Base-by-base conservation (phyloP, 192 early-diverging fungal genomes). In the Backusella mclennaniae region DNA sequence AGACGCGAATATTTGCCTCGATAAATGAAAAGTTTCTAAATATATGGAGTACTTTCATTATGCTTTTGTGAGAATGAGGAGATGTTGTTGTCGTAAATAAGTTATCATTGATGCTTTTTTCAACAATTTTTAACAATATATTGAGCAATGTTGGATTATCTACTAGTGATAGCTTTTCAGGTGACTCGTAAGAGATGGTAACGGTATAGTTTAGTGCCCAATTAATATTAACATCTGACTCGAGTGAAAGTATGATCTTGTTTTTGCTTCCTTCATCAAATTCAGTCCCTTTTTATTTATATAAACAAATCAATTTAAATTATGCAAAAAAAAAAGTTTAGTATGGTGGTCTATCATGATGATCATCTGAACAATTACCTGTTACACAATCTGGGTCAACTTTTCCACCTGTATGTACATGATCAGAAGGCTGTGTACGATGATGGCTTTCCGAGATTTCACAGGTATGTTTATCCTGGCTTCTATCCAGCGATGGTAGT, bases 201-300 rank as follows among this genome's bases (percentile, higher is more conserved):
- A 93, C 77, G 9, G 94, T 85, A 67, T 88, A 88, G 73, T 87
- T 86, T 76, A 95, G 91, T 19, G 93, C 93, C 92, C 93, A 94
- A 75, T 94, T 93, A 17, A 92, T 82, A 82, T 94, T 90, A 76
- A 93, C 93, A 31, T 79, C 79, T 21, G 93, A 95, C 67, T 90
- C 84, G 7, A 96, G 82, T 7, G 93, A 88, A 7, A 92, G 84
- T 8, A 93, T 75, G 7, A 96, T 84, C 44, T 92, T 85, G 76
- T 93, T 93, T 49, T 90, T 85, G 73, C 68, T 71, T 23, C 46
- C 52, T 12, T 76, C 44, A 17, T 69, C 36, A 26, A 76, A 76
- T 59, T 76, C 36, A 17, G 69, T 44, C 1, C 36, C 75, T 76
- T 53, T 66, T 66, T 15, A 26, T 42, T 9, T 42, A 26, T 67